Conservation (phyloP, 331 rosid species). For the Stylosanthes scabra region DNA sequence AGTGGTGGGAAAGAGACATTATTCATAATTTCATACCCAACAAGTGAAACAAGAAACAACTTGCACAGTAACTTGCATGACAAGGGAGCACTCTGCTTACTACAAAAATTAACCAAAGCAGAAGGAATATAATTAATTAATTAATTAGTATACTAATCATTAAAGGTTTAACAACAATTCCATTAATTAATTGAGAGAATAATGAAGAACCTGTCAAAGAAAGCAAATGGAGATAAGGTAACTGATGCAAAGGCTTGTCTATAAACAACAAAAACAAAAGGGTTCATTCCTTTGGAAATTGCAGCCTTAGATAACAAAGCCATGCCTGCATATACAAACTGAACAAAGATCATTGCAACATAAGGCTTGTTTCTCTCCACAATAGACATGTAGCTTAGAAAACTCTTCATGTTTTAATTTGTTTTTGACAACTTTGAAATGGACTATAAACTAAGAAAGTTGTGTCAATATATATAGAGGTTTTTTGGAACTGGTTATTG, state of each 20-base stretch:
- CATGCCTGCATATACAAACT: slow-evolving; percentile 85
- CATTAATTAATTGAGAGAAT: neutral
- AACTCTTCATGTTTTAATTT: slow-evolving; percentile 43
- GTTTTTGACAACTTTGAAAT: neutral
- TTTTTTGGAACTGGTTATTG: neutral
- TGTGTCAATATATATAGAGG: slow-evolving; percentile 42
- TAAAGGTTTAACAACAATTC: too few species aligned
- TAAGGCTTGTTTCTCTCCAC: slow-evolving; percentile 65
- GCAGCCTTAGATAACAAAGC: slow-evolving; percentile 93
- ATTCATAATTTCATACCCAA: slow-evolving; percentile 61
- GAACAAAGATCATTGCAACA: slow-evolving; percentile 75
- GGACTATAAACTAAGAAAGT: slow-evolving; percentile 27
- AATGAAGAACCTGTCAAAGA: slow-evolving; percentile 72
- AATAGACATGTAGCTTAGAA: slow-evolving; percentile 16
- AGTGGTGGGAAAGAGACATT: slow-evolving; percentile 17
- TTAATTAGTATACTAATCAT: too few species aligned
- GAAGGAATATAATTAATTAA: neutral
- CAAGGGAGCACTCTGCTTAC: slow-evolving; percentile 63
- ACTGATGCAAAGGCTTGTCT: slow-evolving; percentile 86
- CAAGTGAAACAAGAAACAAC: slow-evolving; percentile 71
- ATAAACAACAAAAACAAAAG: slow-evolving; percentile 87
- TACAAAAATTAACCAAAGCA: slow-evolving; percentile 43
- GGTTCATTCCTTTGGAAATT: slow-evolving; percentile 86
- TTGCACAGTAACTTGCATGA: slow-evolving; percentile 68
- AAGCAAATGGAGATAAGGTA: slow-evolving; percentile 77